Base-by-base conservation (phyloP, 805 yeast species). In the Saccharomycopsis sp. region DNA sequence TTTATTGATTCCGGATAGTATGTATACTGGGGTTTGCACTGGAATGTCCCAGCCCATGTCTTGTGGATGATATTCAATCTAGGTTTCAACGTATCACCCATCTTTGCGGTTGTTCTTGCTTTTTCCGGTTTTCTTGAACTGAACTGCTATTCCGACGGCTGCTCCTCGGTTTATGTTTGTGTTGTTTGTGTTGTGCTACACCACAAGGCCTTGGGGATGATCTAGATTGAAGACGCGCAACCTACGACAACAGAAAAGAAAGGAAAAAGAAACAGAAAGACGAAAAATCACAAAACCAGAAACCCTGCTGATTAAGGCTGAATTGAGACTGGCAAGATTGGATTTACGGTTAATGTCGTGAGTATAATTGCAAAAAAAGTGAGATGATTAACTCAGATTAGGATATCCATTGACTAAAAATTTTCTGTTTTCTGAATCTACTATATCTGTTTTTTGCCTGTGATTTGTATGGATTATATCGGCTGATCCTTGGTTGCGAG, bases 11-110 rank as follows among this genome's bases (percentile, higher is more conserved):
- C 67, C 0, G 99, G 99, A 71, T 90, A 96, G 70, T 89, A 85
- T 65, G 80, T 87, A 24, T 85, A 80, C 64, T 80, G 83, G 0
- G 98, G 97, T 58, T 75, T 76, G 66, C 96, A 85, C 40, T 73
- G 67, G 71, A 87, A 91, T 3, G 97, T 92, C 21, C 87, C 87
- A 0, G 99, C 98, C 99, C 98, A 94, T 7, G 94, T 87, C 40
- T 70, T 68, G 67, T 87, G 91, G 56, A 63, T 12, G 21, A 44
- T 44, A 44, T 44, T 44, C 21, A 44, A 44, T 44, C 48, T 44
- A 5, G 48, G 48, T 12, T 44, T 44, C 20, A 44, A 12, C 7
- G 20, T 20, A 16, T 44, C 48, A 18, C 48, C 21, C 48, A 44
- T 44, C 12, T 44, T 44, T 5, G 37, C 37, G 12, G 37, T 7